Percentiles rank a stretch among this genome's conserved stretches.
phyloP scores from a whole-genome alignment of 2,329 filamentous ascomycete species.

The Fusarium tjaetaba region DNA sequence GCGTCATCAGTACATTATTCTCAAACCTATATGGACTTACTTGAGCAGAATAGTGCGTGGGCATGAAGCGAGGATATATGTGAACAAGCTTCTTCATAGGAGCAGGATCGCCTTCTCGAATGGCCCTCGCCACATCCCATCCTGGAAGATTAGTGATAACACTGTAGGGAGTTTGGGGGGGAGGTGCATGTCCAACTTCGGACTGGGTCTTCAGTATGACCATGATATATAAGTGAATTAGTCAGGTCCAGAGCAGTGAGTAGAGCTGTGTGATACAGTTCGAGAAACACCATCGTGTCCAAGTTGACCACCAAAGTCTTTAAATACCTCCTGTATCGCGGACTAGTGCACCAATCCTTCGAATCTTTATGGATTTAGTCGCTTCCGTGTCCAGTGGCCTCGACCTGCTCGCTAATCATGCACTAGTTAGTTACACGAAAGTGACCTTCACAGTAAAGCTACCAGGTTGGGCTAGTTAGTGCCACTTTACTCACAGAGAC shows the following conservation, averaged over 20 bases:
- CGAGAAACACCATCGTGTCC: background rate
- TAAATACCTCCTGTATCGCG: background rate
- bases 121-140: conserved; percentile 52
- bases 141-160: conserved; percentile 58
- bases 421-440: background rate
- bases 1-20: background rate
- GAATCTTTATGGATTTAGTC: background rate
- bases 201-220: conserved; percentile 51
- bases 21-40: conserved; percentile 38
- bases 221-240: conserved; percentile 41
- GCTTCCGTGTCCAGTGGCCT: background rate
- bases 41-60: conserved; percentile 49
- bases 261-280: background rate
- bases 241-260: background rate
- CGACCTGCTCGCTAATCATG: background rate
- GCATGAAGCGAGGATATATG: conserved; percentile 59
- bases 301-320: background rate
- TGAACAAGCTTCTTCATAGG: conserved; percentile 51
- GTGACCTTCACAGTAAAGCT: background rate
- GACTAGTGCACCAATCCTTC: background rate
- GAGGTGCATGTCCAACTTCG: conserved; percentile 56
- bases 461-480: background rate
- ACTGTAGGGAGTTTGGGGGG: conserved; percentile 58
- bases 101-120: conserved; percentile 54
- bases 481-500: background rate